These are phyloP conservation scores for Hevea brasiliensis DNA, from an alignment of 345 rosid species.

Conservation along the genomic window DNA sequence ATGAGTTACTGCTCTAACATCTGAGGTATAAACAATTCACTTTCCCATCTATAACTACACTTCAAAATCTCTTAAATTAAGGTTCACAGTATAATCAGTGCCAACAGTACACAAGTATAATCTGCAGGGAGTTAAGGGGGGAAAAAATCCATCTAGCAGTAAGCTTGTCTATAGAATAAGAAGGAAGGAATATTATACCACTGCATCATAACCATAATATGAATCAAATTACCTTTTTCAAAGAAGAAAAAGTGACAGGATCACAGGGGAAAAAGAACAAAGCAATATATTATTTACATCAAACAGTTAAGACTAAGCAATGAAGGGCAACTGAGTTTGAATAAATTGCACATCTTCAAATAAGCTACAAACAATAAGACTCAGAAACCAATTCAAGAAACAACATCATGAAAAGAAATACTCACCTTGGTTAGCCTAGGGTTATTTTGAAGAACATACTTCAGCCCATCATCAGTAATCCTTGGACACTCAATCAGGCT, in stretches of 20 bases:
- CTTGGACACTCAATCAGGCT: constrained; percentile 73
- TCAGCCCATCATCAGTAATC: constrained; percentile 74
- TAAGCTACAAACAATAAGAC: not conserved
- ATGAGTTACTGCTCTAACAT: not conserved
- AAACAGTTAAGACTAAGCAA: not conserved
- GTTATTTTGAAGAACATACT: constrained; percentile 56
- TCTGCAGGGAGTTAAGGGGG: not conserved
- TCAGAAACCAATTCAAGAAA: not conserved
- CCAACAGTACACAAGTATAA: not conserved
- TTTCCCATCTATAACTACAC: not conserved
- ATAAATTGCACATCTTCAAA: not conserved
- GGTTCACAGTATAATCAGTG: not conserved
- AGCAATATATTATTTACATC: not conserved
- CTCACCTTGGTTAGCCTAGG: constrained; percentile 69
- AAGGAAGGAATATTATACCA: not conserved
- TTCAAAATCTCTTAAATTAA: not conserved
- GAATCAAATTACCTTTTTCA: not conserved
- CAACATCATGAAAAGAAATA: constrained; percentile 6
- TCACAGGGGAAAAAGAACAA: not conserved
- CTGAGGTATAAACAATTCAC: not conserved
- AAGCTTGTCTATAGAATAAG: not conserved
- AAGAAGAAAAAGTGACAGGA: not conserved
- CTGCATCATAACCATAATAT: not conserved
- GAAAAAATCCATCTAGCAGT: not conserved
- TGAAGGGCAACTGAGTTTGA: not conserved